Conservation (phyloP, 2,329 filamentous ascomycete species). For the Fusarium illudens region DNA sequence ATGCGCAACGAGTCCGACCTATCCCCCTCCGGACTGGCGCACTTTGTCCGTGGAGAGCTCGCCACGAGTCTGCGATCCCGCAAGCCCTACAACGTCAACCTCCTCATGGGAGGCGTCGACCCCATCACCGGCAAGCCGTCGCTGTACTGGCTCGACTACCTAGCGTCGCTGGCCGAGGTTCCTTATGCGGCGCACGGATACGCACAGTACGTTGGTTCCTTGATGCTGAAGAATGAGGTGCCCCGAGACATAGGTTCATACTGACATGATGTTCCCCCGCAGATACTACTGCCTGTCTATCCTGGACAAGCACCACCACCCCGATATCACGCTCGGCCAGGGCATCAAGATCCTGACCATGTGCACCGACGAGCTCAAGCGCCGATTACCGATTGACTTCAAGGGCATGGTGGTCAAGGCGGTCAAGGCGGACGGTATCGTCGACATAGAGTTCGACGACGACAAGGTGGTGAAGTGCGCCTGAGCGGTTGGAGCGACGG, state of each 20-base stretch:
- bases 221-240: background rate
- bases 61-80: slow-evolving; percentile 89
- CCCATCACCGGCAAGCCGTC: slow-evolving; percentile 89
- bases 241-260: background rate
- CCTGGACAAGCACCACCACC: slow-evolving; percentile 98
- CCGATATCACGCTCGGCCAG: slow-evolving; percentile 87
- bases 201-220: slow-evolving; percentile 75
- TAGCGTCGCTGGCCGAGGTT: slow-evolving; percentile 85
- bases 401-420: slow-evolving; percentile 96
- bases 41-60: slow-evolving; percentile 94
- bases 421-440: slow-evolving; percentile 91
- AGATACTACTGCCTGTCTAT: slow-evolving; percentile 98
- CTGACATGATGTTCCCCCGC: slow-evolving; percentile 35
- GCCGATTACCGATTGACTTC: slow-evolving; percentile 97
- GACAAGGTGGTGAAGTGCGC: slow-evolving; percentile 73
- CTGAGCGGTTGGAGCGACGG: slow-evolving; percentile 47
- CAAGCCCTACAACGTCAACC: slow-evolving; percentile 96
- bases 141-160: slow-evolving; percentile 97
- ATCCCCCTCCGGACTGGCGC: slow-evolving; percentile 85
- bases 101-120: slow-evolving; percentile 93
- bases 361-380: slow-evolving; percentile 97
- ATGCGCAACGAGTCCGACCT: slow-evolving; percentile 98
- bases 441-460: slow-evolving; percentile 86
- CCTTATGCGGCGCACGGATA: slow-evolving; percentile 98
- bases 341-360: slow-evolving; percentile 92